Percentiles rank a stretch among this genome's conserved stretches.
These are phyloP conservation scores for Tulasnella sp. DNA, from an alignment of 768 basidiomycete species.

Conservation along the genomic window DNA sequence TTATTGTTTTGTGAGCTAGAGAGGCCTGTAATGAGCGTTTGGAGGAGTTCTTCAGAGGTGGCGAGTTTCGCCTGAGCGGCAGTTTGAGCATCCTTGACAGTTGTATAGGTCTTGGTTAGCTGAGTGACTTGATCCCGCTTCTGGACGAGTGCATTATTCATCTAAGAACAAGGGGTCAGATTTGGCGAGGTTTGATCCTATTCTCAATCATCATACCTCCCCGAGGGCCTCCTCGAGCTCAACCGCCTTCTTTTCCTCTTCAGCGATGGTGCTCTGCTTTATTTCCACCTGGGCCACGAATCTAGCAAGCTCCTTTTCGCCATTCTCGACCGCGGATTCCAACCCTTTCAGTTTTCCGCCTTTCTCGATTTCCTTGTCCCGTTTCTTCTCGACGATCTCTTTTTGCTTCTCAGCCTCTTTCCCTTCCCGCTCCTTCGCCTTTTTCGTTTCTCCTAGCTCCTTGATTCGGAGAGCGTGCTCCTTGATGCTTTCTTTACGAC, in stretches of 20 bases:
- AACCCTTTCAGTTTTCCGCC: constrained; percentile 89
- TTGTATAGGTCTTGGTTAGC: constrained; percentile 58
- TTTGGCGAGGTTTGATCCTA: background rate
- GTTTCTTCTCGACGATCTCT: constrained; percentile 66
- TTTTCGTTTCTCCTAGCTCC: constrained; percentile 54
- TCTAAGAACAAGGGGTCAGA: constrained; percentile 47
- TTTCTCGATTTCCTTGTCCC: constrained; percentile 88
- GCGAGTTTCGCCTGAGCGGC: constrained; percentile 61
- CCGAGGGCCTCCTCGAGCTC: constrained; percentile 59
- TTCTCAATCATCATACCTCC: constrained; percentile 54
- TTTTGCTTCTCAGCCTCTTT: constrained; percentile 69
- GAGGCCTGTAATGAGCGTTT: constrained; percentile 91
- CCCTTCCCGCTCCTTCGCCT: constrained; percentile 58
- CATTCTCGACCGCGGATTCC: constrained; percentile 74
- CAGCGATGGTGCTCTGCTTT: constrained; percentile 69
- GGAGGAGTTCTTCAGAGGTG: constrained; percentile 88
- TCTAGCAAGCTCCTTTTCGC: constrained; percentile 82
- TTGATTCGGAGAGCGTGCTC: constrained; percentile 47
- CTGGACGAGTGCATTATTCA: constrained; percentile 57
- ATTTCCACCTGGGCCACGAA: constrained; percentile 84
- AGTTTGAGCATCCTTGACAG: constrained; percentile 71
- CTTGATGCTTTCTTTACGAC: constrained; percentile 61
- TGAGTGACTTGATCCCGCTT: constrained; percentile 64
- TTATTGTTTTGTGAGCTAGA: constrained; percentile 56
- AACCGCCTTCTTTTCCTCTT: constrained; percentile 69